Evolutionary conservation across 2,329 filamentous ascomycete species (phyloP), one percentile per base, ranked within the genome.

Genomic region (Sporothrix globosa): DNA sequence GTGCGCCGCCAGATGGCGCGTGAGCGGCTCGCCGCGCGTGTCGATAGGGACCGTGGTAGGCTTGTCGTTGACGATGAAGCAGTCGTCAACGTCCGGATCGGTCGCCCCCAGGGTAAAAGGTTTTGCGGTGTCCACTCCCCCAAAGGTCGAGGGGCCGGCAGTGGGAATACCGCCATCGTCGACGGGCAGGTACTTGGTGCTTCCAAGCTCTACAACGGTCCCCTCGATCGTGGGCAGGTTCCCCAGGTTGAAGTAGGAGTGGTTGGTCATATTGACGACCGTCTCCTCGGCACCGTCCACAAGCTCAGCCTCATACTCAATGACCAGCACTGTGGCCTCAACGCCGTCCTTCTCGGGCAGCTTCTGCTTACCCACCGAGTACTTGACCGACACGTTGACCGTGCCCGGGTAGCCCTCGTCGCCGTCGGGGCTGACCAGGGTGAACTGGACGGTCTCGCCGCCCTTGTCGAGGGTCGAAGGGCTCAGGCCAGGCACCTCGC

Each of bases 351-450:
- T 52, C n/a, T 30, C 68, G 78, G 85, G 82, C 14, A 85, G 81
- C 67, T 86, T 81, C 78, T 93, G 89, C 73, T 88, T 91, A 68
- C 88, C 90, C 0, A 91, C 86, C 0, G 90, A 92, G 80, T 98
- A 99, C 80, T 89, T 89, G 41, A 97, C 89, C 72, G 84, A 88
- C 69, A 89, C 86, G 77, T 94, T 87, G 2, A 98, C 89, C 0
- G 91, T 91, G 1, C 96, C 96, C 0, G 96, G 96, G 79, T 92
- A 98, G 0, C 92, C 92, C 80, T 97, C 91, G 72, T 98, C 95
- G 6, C 92, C 92, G 77, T 98, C 90, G 75, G 86, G 83, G 80
- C 92, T 96, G 66, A 85, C 79, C 30, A 89, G 85, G 24, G 82
- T 86, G 79, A 92, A 93, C 74, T 86, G 81, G 63, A 92, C 84